phyloP scores from a whole-genome alignment of 129 eudicot species.

The Artemisia argyi region DNA sequence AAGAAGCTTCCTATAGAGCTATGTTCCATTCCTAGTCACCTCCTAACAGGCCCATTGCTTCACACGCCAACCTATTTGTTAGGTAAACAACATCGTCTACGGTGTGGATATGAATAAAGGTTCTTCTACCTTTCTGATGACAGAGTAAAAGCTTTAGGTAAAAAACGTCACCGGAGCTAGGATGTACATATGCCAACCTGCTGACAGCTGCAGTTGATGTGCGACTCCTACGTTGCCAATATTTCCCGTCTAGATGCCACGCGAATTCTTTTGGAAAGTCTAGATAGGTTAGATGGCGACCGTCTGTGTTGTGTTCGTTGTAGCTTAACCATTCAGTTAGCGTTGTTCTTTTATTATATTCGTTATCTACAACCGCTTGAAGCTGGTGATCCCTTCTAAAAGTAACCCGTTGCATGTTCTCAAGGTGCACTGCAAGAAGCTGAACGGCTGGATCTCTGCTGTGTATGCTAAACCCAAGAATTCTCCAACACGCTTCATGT shows the following conservation, averaged over 20 bases:
- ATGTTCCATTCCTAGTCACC: slow-evolving; percentile 7
- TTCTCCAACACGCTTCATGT: neutral
- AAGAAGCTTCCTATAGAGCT: neutral
- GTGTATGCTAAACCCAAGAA: neutral
- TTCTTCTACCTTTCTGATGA: neutral
- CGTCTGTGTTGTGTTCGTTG: neutral
- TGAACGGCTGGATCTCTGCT: neutral
- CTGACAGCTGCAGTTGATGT: neutral
- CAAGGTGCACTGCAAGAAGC: slow-evolving; percentile 16
- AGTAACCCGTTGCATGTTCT: slow-evolving; percentile 2
- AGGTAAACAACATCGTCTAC: neutral
- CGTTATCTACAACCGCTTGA: neutral
- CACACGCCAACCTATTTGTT: neutral
- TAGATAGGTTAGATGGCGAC: neutral
- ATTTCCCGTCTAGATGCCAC: neutral
- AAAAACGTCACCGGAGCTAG: neutral
- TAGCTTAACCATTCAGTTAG: slow-evolving; percentile 3
- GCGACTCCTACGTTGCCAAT: neutral
- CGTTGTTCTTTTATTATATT: neutral
- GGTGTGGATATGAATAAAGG: neutral
- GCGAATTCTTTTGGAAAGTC: neutral
- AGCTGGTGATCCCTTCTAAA: neutral
- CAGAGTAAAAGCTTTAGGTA: slow-evolving; percentile 1
- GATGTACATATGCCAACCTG: neutral
- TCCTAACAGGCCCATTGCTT: neutral